Base-by-base conservation (phyloP, 164 flowering plant species). In the Platanus orientalis region DNA sequence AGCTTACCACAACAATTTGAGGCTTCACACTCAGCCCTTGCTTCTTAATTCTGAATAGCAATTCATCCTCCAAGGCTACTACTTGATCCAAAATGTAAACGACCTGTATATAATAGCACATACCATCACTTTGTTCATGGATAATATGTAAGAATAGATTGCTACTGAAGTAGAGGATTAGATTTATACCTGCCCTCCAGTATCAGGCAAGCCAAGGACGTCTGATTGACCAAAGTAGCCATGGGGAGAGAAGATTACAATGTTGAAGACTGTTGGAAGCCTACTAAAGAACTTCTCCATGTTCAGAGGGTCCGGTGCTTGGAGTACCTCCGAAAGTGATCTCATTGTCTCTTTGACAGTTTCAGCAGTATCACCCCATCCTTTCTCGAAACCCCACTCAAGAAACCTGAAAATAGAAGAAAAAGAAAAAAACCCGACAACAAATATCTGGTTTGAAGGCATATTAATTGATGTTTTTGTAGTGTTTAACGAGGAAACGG, bases 11-110 rank as follows among this genome's bases (percentile, higher is more conserved):
- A 64, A 90, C 78, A 71, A 91, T 91, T 67, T 85, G 95, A 70
- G 99, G 99, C 77, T 81, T 87, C 53, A 80, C 68, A 44, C 48
- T 53, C 19, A 92, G 79, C 21, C 97, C 97, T 75, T 95, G 97
- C 69, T 81, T 83, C 81, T 84, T 85, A 30, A 89, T 85, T 64
- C 97, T 79, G 26, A 65, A 75, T 4, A 92, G 84, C 69, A 95
- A 25, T 69, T 90, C 99, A 58, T 90, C 88, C 74, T 95, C 99
- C 34, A 95, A 36, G 21, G 99, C 97, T 63, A 79, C 79, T 6
- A 95, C 97, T 95, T 95, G 97, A 79, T 95, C 97, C 49, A 95
- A 78, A 69, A 95, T 93, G 73, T 95, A 95, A 66, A 95, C 97
- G 32, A 94, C 84, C 98, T 92, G 76, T 58, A 60, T 60, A 16